Evolutionary conservation across 1,284 basidiomycete species (phyloP), one percentile per base, ranked within the genome.

Genomic region (Vanrija humicola): DNA sequence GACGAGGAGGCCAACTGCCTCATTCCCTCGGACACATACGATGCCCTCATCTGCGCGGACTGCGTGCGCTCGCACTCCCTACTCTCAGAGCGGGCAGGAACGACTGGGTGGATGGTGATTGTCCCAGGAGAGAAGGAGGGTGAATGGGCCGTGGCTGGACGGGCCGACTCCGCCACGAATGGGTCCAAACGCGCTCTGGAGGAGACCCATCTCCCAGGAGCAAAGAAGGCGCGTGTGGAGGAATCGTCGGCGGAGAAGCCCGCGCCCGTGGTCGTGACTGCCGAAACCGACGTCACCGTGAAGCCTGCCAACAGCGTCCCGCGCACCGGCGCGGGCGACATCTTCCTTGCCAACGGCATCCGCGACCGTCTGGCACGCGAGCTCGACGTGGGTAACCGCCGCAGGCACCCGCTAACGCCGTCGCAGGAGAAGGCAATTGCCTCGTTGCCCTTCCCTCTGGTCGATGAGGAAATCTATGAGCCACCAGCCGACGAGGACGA

Each of bases 401-500:
- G 21, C 23, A 16, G n/a, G 23, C 5, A 34, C 26, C 29, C 38
- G 39, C 43, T 46, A 12, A 14, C 21, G 46, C 39, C 21, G 21
- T 23, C 4, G 15, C 34, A 49, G 48, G 48, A 46, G n/a, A 43
- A 10, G 10, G 59, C 53, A 0, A 62, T 63, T n/a, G 54, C 54
- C 0, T 43, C 49, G 15, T 58, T 75, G 5, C 73, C 73, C 4
- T 76, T 76, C 64, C 72, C 73, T 0, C 58, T 76, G 19, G 59
- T 61, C 6, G 74, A 76, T 45, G 70, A 68, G 45, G 73, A 74
- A 62, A 70, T 72, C 38, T 76, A 75, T 54, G 70, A 75, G 46
- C 74, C 74, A 7, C 72, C 72, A 0, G 50, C 63, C 34, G 74
- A 75, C 48, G 63, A 62, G 6, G 66, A 67, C 15, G 38, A 56